These are phyloP conservation scores for Cyclotella cryptica DNA, from an alignment of 108 stramenopile genomes.

Conservation along the genomic window DNA sequence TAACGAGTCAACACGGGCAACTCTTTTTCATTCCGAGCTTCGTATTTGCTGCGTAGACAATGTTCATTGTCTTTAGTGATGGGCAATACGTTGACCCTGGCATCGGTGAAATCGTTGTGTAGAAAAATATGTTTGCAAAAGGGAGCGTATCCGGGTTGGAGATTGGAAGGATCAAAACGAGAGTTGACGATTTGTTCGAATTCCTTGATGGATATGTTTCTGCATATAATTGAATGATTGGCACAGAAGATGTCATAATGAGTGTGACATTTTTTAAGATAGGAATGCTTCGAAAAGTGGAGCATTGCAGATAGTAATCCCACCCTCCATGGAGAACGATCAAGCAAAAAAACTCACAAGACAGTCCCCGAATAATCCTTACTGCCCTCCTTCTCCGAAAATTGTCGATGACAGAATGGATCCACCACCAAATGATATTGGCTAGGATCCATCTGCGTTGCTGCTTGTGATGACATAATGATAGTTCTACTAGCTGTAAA, in stretches of 20 bases:
- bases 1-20: constrained; percentile 89
- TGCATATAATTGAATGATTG: neutral
- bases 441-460: no score
- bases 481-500: no score
- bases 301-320: no score
- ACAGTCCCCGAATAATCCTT: constrained; percentile 73
- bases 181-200: constrained; percentile 83
- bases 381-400: constrained; percentile 63
- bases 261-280: neutral
- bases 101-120: constrained; percentile 85
- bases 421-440: constrained; percentile 70
- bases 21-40: constrained; percentile 91
- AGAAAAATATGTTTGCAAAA: constrained; percentile 99
- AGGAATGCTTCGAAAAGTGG: no score
- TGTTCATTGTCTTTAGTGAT: constrained; percentile 86
- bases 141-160: constrained; percentile 95
- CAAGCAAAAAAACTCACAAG: constrained; percentile 35
- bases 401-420: constrained; percentile 90
- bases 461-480: no score
- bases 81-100: constrained; percentile 73
- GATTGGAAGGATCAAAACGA: constrained; percentile 58
- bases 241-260: neutral
- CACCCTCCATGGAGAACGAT: no score
- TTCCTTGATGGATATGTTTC: constrained; percentile 60
- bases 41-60: constrained; percentile 85